Evolutionary conservation across 2,329 filamentous ascomycete genomes (phyloP).

Genomic region (Fusarium sambucinum): DNA sequence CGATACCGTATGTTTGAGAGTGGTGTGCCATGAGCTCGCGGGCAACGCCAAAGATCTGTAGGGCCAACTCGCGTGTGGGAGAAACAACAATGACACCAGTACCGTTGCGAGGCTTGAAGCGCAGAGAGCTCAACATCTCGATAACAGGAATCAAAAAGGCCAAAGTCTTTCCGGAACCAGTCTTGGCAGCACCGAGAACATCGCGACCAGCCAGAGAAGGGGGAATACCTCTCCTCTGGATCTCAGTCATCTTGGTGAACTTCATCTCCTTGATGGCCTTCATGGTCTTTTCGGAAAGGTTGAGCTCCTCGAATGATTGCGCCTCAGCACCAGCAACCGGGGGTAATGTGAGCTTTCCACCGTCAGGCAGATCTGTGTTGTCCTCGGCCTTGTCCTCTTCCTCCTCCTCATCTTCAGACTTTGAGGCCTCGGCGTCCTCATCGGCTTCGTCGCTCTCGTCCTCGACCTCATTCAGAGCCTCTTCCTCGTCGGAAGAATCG

Average conservation of each 20-base stretch:
- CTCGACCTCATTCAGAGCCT: constrained; percentile 47
- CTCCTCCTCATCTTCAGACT: constrained; percentile 47
- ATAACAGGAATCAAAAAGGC: constrained; percentile 94
- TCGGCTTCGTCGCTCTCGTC: constrained; percentile 48
- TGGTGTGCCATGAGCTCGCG: constrained; percentile 93
- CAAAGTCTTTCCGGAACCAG: constrained; percentile 93
- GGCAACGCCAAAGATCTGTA: constrained; percentile 97
- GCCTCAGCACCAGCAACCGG: constrained; percentile 68
- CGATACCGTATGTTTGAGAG: constrained; percentile 94
- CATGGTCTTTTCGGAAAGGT: constrained; percentile 88
- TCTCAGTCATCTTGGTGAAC: constrained; percentile 95
- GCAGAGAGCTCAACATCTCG: constrained; percentile 89
- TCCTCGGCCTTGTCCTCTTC: constrained; percentile 45
- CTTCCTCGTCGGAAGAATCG: constrained; percentile 46
- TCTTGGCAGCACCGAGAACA: constrained; percentile 95
- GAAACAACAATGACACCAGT: constrained; percentile 94
- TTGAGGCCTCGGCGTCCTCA: constrained; percentile 49
- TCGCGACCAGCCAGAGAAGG: constrained; percentile 90
- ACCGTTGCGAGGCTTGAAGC: constrained; percentile 95
- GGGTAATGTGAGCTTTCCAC: constrained; percentile 62
- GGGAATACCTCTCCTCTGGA: constrained; percentile 88
- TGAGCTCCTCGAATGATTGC: constrained; percentile 82
- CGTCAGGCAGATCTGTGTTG: constrained; percentile 54
- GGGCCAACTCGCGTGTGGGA: constrained; percentile 90
- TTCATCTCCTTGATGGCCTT: constrained; percentile 91